Conservation (phyloP, 1,284 basidiomycete genomes). For the Papiliotrema flavescens region DNA sequence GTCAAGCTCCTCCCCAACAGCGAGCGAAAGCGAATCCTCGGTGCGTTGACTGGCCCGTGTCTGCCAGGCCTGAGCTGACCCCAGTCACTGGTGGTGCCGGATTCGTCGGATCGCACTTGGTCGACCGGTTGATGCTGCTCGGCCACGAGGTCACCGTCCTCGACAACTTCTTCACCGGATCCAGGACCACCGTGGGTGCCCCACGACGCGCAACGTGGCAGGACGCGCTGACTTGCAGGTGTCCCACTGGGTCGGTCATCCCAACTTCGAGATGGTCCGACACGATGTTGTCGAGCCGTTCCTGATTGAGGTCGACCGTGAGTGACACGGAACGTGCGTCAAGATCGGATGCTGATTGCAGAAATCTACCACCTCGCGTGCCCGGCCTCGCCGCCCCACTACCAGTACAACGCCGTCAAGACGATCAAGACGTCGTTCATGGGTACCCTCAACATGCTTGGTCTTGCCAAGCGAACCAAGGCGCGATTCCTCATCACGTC, state of each 20-base stretch:
- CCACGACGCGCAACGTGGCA: neutral
- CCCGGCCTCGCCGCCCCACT: slow-evolving; percentile 91
- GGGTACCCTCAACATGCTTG: slow-evolving; percentile 96
- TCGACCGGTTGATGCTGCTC: slow-evolving; percentile 93
- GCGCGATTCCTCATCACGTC: slow-evolving; percentile 93
- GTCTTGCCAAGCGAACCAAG: slow-evolving; percentile 94
- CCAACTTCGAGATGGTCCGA: slow-evolving; percentile 95
- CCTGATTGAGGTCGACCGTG: slow-evolving; percentile 95
- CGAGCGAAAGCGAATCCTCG: slow-evolving; percentile 77
- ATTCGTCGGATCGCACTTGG: slow-evolving; percentile 95
- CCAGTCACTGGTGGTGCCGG: slow-evolving; percentile 82
- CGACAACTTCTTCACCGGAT: slow-evolving; percentile 98
- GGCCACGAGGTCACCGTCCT: slow-evolving; percentile 97
- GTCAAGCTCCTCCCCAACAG: slow-evolving; percentile 78
- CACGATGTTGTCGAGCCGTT: slow-evolving; percentile 96
- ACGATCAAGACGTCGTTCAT: slow-evolving; percentile 98
- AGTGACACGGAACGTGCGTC: slow-evolving; percentile 33
- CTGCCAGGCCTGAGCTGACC: slow-evolving; percentile 3
- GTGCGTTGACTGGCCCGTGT: slow-evolving; percentile 13
- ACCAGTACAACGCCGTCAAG: slow-evolving; percentile 93
- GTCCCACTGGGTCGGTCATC: slow-evolving; percentile 92
- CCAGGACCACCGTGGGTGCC: slow-evolving; percentile 75
- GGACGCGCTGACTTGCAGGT: slow-evolving; percentile 19
- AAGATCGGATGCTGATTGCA: slow-evolving; percentile 34
- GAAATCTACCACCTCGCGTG: slow-evolving; percentile 97